These are phyloP conservation scores for Trichoderma aggressivum DNA, from an alignment of 2,329 filamentous ascomycete genomes.

Conservation along the genomic window DNA sequence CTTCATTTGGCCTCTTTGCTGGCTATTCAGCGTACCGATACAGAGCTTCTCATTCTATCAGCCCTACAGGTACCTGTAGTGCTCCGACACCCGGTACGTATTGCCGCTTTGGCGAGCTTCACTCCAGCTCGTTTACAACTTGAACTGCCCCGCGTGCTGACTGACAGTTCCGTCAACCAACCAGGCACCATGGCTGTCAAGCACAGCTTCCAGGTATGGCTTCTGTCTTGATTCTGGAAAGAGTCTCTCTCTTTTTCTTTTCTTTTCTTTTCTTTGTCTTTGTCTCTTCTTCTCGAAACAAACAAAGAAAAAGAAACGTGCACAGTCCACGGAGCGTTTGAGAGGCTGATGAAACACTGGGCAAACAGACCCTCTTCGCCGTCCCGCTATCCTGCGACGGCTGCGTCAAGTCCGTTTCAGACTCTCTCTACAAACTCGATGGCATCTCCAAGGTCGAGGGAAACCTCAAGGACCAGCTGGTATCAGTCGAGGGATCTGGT, in stretches of 20 bases:
- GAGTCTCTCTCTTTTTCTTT: not conserved
- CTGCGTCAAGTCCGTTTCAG: constrained; percentile 84
- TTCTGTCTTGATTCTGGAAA: not conserved
- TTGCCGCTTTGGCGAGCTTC: not conserved
- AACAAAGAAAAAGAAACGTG: constrained; percentile 1
- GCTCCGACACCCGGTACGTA: not conserved
- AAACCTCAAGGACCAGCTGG: constrained; percentile 76
- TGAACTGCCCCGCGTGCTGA: not conserved
- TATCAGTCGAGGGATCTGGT: constrained; percentile 82
- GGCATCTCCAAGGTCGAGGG: constrained; percentile 82
- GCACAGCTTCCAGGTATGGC: constrained; percentile 46
- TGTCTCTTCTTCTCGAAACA: not conserved
- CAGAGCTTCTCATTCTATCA: constrained; percentile 22
- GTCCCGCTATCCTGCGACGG: constrained; percentile 89
- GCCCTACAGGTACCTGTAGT: not conserved
- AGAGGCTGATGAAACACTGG: constrained; percentile 35
- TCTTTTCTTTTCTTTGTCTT: not conserved
- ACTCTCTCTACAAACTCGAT: constrained; percentile 69
- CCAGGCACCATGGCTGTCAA: constrained; percentile 41
- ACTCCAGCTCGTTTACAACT: not conserved
- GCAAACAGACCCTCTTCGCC: constrained; percentile 78
- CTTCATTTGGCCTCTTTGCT: constrained; percentile 30
- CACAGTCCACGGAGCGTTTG: constrained; percentile 1
- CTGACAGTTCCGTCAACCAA: constrained; percentile 17
- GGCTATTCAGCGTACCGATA: constrained; percentile 31